Evolutionary conservation across 352 stramenopile genomes (phyloP), one percentile per base, ranked within the genome.

Genomic region (Elongisporangium anandrum): DNA sequence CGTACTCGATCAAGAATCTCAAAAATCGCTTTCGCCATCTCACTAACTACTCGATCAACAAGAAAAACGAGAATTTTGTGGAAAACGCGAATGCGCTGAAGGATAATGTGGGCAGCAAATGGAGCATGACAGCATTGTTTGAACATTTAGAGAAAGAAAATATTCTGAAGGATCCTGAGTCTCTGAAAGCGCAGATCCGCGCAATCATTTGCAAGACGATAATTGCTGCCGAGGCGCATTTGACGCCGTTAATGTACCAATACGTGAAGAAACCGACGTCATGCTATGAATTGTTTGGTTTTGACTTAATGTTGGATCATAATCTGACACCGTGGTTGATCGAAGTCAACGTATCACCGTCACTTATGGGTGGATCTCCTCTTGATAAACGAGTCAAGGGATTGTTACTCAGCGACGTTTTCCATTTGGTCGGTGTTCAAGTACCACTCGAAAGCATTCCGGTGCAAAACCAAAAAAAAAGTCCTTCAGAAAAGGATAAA

Each of bases 31-130:
- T 90, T 50, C 67, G 70, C 0, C 82, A 92, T 54, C 58, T 92
- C 21, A 90, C 82, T n/a, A 92, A 92, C 55, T 92, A 89, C 70
- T 75, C 79, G 34, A 71, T 92, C 24, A 92, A 92, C 73, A 92
- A 89, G 58, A 72, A 63, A 12, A 90, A 75, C 56, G 64, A 64
- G 9, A 54, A 58, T 0, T 92, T 89, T 63, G 76, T 88, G 22
- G 82, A 88, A 52, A 89, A 89, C 34, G 52, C 64, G 7, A 73
- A 72, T 17, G 72, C 63, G 9, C 55, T 72, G 17, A 64, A 63
- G 50, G 73, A 77, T 17, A 81, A 77, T 52, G 68, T 69, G 2
- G 79, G 79, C 6, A 90, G 79, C 52, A 92, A 92, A 45, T 90
- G 82, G 80, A 90, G 79, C 50, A 65, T 87, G 21, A 73, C 72